phyloP scores from a whole-genome alignment of 495 filamentous ascomycete species.

The Tuber melanosporum region DNA sequence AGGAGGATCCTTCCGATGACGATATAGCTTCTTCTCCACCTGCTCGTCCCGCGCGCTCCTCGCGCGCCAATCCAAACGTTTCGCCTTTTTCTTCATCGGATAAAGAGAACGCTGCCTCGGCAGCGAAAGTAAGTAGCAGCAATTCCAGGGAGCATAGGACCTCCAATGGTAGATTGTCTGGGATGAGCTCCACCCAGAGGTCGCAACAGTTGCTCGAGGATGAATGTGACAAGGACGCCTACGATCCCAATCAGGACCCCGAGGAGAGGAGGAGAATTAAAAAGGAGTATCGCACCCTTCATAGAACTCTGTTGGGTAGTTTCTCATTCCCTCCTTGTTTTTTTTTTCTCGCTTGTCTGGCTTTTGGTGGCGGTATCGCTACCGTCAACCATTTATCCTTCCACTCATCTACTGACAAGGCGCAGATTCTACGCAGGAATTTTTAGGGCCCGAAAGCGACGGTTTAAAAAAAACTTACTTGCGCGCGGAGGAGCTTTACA shows the following conservation, averaged over 20 bases:
- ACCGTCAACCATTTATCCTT: constrained; percentile 5
- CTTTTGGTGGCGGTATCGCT: not conserved
- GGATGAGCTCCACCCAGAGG: constrained; percentile 31
- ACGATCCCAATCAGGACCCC: constrained; percentile 82
- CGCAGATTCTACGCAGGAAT: constrained; percentile 62
- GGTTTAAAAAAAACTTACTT: constrained; percentile 58
- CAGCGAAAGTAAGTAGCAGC: constrained; percentile 13
- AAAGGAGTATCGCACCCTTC: constrained; percentile 60
- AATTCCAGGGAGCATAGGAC: constrained; percentile 10
- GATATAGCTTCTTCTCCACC: constrained; percentile 50
- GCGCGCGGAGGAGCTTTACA: constrained; percentile 58
- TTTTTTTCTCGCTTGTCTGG: not conserved
- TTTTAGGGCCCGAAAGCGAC: constrained; percentile 53
- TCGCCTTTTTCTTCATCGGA: constrained; percentile 32
- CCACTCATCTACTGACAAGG: constrained; percentile 14
- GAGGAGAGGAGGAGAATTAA: constrained; percentile 68
- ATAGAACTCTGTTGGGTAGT: constrained; percentile 59
- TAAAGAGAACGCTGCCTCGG: constrained; percentile 35
- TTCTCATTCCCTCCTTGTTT: constrained; percentile 1
- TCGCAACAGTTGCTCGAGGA: constrained; percentile 38
- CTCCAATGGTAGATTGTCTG: constrained; percentile 13
- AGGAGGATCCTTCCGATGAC: constrained; percentile 54
- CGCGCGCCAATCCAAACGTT: constrained; percentile 8
- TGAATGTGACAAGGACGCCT: constrained; percentile 51
- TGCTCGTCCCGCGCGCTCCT: constrained; percentile 37